These are phyloP conservation scores for Trichosporon faecale DNA, from an alignment of 1,284 basidiomycete species.

Conservation along the genomic window DNA sequence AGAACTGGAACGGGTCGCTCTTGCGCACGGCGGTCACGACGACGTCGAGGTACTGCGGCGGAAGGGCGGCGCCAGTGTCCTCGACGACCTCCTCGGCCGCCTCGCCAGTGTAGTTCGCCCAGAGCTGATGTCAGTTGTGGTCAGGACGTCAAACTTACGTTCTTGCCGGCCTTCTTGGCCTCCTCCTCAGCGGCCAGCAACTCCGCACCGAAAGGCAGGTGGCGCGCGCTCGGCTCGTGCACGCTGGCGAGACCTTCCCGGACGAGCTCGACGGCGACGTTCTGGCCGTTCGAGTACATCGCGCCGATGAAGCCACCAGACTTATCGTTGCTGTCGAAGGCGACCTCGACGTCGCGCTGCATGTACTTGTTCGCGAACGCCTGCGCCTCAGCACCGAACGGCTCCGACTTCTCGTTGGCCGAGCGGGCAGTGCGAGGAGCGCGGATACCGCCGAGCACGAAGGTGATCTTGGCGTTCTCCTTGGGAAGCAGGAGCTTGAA, in stretches of 20 bases:
- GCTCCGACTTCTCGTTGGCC: constrained; percentile 80
- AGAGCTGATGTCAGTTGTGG: constrained; percentile 60
- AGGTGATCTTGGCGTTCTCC: constrained; percentile 83
- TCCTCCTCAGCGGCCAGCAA: constrained; percentile 80
- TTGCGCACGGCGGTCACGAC: constrained; percentile 85
- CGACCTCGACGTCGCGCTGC: constrained; percentile 93
- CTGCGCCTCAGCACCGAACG: constrained; percentile 77
- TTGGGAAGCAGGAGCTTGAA: constrained; percentile 91
- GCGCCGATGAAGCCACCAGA: constrained; percentile 93
- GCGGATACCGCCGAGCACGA: constrained; percentile 82
- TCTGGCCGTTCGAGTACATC: constrained; percentile 73
- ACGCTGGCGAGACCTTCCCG: constrained; percentile 73
- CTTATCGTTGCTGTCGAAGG: constrained; percentile 86
- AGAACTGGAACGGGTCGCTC: constrained; percentile 76
- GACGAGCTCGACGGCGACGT: constrained; percentile 78
- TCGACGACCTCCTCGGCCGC: constrained; percentile 51
- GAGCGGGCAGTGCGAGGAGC: constrained; percentile 78
- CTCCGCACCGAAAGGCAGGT: constrained; percentile 70
- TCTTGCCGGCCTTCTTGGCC: constrained; percentile 71
- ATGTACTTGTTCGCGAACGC: constrained; percentile 79
- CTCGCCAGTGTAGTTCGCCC: constrained; percentile 74
- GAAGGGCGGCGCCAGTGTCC: constrained; percentile 59
- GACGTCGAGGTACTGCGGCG: constrained; percentile 82
- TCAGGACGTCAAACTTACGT: constrained; percentile 57
- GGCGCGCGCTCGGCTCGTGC: constrained; percentile 82